Percentiles rank a stretch among this genome's conserved stretches.
Evolutionary conservation across 2,329 filamentous ascomycete species (phyloP).

Genomic region (Dothistroma septosporum): DNA sequence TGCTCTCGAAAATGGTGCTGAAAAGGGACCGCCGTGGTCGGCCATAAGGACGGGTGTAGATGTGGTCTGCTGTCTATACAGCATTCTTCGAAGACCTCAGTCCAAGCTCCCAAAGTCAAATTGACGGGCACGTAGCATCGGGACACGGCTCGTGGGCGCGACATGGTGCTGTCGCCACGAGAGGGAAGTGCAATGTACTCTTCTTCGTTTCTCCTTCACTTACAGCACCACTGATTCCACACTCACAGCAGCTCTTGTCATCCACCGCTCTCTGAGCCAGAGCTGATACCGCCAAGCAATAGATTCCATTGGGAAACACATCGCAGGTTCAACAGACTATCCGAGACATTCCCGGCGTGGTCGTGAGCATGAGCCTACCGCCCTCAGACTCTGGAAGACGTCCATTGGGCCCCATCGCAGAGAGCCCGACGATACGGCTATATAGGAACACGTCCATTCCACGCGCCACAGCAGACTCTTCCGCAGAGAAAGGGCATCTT

Average conservation of each 20-base stretch:
- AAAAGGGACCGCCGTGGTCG: neutral
- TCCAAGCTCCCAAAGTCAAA: neutral
- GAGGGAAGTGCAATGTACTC: neutral
- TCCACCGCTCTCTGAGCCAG: no score
- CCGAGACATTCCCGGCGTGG: neutral
- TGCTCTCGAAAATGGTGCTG: neutral
- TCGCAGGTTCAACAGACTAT: no score
- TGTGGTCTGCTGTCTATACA: conserved; percentile 4
- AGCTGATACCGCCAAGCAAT: no score
- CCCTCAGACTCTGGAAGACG: neutral
- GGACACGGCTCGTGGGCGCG: neutral
- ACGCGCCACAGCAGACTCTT: neutral
- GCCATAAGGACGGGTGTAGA: conserved; percentile 2
- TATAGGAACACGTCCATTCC: neutral
- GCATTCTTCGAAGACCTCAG: neutral
- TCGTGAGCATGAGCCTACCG: neutral
- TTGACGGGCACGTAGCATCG: neutral
- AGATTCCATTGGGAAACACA: no score
- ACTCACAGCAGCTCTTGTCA: neutral
- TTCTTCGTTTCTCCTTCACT: neutral
- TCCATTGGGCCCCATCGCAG: neutral
- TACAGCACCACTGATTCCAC: neutral
- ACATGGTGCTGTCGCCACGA: neutral
- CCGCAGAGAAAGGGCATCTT: neutral
- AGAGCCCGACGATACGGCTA: neutral